Base-by-base conservation (phyloP, 805 yeast genomes). In the Tetrapisispora pingtungensis region DNA sequence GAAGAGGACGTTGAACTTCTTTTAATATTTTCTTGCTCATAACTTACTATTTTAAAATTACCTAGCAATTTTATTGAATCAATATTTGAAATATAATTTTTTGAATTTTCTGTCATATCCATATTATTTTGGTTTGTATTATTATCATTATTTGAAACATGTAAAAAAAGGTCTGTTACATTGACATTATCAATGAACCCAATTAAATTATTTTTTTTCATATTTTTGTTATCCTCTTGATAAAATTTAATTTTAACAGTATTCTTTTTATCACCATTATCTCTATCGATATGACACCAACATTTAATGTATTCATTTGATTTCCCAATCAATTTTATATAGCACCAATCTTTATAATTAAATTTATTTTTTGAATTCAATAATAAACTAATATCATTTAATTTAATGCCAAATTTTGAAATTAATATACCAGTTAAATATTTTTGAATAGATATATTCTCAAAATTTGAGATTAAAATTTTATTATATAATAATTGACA, bases 281-380 rank as follows among this genome's bases (percentile, higher is more conserved):
- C 62, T 31, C 53, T 55, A 39, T 59, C 62, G 20, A 62, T 57
- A 35, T 59, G 62, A 40, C 62, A 58, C 64, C 64, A 62, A 13
- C 58, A 51, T 48, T 58, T 62, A 7, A 57, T 54, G 62, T 64
- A 62, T 26, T 59, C 59, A 41, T 54, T 15, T 13, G 30, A 31
- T 10, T 19, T 52, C 3, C 54, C 62, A 37, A 53, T 55, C 8
- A 56, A 36, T 34, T 57, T 54, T 14, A 62, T 51, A 44, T 58
- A 60, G 43, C 66, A 62, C 66, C 66, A 62, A 46, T 62, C 66
- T 43, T 61, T 59, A 44, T 54, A 62, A 44, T 53, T 58, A 33
- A 46, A 58, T 28, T 54, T 51, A 10, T 61, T 54, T 24, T 55
- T 50, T 5, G 61, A 53, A 41, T 55, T 51, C 33, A 62, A 41